Evolutionary conservation across 306 rosid species (phyloP).

Genomic region (Medicago arabica): DNA sequence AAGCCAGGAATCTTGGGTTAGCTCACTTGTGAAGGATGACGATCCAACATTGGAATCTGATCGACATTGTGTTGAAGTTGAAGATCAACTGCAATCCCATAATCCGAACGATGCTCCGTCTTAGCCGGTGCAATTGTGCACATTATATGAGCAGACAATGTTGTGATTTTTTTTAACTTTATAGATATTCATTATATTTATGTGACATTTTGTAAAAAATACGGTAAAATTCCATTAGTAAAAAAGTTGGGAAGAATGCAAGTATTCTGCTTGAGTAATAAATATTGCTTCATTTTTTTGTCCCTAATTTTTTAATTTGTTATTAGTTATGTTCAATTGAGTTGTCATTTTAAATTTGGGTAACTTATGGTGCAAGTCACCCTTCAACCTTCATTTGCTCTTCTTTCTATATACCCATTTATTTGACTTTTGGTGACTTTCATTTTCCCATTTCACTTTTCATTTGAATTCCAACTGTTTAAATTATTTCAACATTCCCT

Average conservation of each 20-base stretch:
- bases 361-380: background rate
- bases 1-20: too few species aligned
- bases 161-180: constrained; percentile 53
- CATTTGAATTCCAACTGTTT: too few species aligned
- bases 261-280: constrained; percentile 47
- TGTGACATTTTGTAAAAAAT: constrained; percentile 39
- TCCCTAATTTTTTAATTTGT: background rate
- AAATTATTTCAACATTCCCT: too few species aligned
- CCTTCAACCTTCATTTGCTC: too few species aligned
- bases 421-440: too few species aligned
- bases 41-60: too few species aligned
- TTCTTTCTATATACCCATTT: too few species aligned
- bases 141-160: constrained; percentile 72
- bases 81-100: constrained; percentile 48
- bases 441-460: too few species aligned
- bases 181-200: constrained; percentile 48
- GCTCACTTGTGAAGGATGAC: too few species aligned
- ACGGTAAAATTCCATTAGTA: too few species aligned
- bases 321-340: constrained; percentile 30
- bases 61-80: constrained; percentile 39
- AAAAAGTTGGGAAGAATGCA: too few species aligned
- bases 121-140: constrained; percentile 68
- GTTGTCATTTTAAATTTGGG: constrained; percentile 8
- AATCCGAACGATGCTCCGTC: constrained; percentile 51
- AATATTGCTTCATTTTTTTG: constrained; percentile 31